These are phyloP conservation scores for Prillingera fragicola DNA, from an alignment of 1,284 basidiomycete genomes.

Conservation along the genomic window DNA sequence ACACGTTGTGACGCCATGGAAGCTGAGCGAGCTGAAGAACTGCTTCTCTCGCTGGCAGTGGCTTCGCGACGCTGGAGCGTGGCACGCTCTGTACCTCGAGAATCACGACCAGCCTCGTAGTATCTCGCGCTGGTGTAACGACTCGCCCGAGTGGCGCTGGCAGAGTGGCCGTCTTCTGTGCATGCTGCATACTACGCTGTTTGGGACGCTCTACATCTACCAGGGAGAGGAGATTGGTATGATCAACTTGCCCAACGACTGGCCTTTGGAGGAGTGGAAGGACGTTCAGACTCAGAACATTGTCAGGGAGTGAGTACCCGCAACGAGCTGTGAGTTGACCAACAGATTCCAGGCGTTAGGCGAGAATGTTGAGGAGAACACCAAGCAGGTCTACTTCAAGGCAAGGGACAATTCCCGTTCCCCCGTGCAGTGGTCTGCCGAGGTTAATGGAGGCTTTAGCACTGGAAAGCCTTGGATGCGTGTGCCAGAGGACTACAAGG, in stretches of 20 bases:
- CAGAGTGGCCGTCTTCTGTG: constrained; percentile 62
- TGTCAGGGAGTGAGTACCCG: constrained; percentile 4
- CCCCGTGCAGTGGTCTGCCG: constrained; percentile 55
- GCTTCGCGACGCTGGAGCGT: constrained; percentile 59
- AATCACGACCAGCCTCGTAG: constrained; percentile 51
- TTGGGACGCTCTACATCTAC: constrained; percentile 66
- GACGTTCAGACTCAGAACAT: constrained; percentile 47
- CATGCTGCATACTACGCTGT: constrained; percentile 57
- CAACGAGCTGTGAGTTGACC: constrained; percentile 7
- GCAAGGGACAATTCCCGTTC: constrained; percentile 63
- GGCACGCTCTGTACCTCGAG: constrained; percentile 1
- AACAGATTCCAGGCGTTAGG: constrained; percentile 3
- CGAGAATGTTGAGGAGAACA: neutral
- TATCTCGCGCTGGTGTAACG: constrained; percentile 62
- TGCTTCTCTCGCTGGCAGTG: constrained; percentile 60
- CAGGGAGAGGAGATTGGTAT: constrained; percentile 69
- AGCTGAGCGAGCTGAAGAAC: constrained; percentile 56
- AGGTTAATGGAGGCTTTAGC: constrained; percentile 60
- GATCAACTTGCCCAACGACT: constrained; percentile 60
- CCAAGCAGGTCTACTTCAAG: constrained; percentile 38
- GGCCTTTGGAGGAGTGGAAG: constrained; percentile 67
- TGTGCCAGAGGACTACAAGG: constrained; percentile 61
- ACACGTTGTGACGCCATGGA: constrained; percentile 47
- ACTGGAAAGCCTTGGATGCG: constrained; percentile 65
- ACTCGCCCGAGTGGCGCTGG: constrained; percentile 55